Conservation (phyloP, 345 rosid species). For the rapeseed (Brassica napus) region DNA sequence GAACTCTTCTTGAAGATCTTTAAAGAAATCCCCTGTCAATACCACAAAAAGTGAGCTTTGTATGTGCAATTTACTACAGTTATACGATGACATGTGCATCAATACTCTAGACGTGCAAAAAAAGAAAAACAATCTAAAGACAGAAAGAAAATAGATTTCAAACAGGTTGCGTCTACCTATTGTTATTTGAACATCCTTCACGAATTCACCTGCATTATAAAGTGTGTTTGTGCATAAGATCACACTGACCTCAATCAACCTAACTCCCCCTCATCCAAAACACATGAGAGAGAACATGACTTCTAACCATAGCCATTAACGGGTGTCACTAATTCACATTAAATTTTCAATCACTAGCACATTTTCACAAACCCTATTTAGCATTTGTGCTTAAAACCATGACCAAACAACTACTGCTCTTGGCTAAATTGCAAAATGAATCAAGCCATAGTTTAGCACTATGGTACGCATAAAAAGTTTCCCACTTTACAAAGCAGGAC, state of each 20-base stretch:
- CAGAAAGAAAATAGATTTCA: conserved; percentile 13
- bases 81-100: not conserved
- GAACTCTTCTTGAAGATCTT: conserved; percentile 90
- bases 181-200: conserved; percentile 85
- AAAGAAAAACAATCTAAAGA: conserved; percentile 13
- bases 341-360: not conserved
- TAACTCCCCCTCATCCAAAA: conserved; percentile 13
- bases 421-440: not conserved
- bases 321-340: not conserved
- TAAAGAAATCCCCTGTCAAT: conserved; percentile 80
- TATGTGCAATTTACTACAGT: not conserved
- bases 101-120: conserved; percentile 1
- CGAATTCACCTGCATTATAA: conserved; percentile 89
- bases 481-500: not conserved
- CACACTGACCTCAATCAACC: conserved; percentile 39
- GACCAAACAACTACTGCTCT: not conserved
- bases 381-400: not conserved
- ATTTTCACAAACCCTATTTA: not conserved
- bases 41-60: conserved; percentile 27
- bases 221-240: conserved; percentile 58
- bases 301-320: conserved; percentile 12
- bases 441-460: not conserved
- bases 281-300: conserved; percentile 1
- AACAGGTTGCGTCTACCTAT: conserved; percentile 61
- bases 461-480: not conserved